A percentile compares a stretch with the other conserved stretches of the same genome.
Evolutionary conservation across 805 yeast species (phyloP).

Genomic region (Kodamaea laetipori): DNA sequence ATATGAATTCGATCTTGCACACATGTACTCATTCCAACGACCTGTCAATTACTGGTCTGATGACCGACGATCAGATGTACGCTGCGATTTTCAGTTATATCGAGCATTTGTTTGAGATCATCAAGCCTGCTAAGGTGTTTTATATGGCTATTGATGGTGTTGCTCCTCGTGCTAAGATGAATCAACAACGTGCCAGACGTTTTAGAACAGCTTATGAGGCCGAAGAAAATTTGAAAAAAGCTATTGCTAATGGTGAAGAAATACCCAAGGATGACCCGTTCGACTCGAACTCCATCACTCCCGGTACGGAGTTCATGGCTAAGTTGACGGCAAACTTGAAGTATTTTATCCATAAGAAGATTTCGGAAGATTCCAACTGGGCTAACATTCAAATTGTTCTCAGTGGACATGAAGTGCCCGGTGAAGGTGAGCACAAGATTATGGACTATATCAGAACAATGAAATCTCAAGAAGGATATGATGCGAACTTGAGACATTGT

Average conservation of each 20-base stretch:
- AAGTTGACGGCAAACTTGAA: slow-evolving; percentile 78
- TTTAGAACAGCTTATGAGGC: slow-evolving; percentile 94
- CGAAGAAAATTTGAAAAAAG: slow-evolving; percentile 73
- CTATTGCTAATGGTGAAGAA: slow-evolving; percentile 68
- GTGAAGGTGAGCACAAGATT: slow-evolving; percentile 98
- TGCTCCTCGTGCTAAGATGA: slow-evolving; percentile 98
- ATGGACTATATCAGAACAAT: slow-evolving; percentile 86
- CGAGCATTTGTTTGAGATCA: slow-evolving; percentile 86
- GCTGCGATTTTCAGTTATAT: slow-evolving; percentile 91
- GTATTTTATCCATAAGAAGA: slow-evolving; percentile 85
- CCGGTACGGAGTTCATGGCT: slow-evolving; percentile 97
- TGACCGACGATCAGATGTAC: slow-evolving; percentile 90
- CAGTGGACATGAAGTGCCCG: slow-evolving; percentile 96
- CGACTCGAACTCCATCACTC: slow-evolving; percentile 91
- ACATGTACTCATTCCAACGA: slow-evolving; percentile 89
- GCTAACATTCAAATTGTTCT: slow-evolving; percentile 71
- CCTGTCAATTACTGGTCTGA: slow-evolving; percentile 56
- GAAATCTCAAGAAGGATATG: slow-evolving; percentile 71
- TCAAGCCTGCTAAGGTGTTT: slow-evolving; percentile 81
- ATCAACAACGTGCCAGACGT: slow-evolving; percentile 95
- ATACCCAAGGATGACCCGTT: slow-evolving; percentile 84
- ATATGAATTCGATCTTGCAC: slow-evolving; percentile 96
- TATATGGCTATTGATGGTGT: slow-evolving; percentile 99
- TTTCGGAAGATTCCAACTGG: slow-evolving; percentile 87
- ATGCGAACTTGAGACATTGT: slow-evolving; percentile 87